phyloP scores from a whole-genome alignment of 768 basidiomycete species.

The Boletus vinaceobasis region DNA sequence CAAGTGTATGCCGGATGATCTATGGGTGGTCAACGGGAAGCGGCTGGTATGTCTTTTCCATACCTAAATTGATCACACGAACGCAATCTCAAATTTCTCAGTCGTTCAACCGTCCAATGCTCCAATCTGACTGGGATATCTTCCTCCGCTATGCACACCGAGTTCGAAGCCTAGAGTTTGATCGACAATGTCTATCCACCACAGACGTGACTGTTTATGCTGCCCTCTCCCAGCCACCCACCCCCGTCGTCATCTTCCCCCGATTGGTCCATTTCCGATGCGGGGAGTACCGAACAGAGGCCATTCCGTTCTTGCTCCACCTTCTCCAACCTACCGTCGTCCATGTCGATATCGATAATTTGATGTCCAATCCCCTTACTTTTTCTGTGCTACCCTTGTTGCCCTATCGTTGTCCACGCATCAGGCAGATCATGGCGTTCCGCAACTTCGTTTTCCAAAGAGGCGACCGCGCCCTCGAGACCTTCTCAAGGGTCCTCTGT shows the following conservation, averaged over 20 bases:
- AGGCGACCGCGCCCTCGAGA: slow-evolving; percentile 23
- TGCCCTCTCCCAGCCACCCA: slow-evolving; percentile 14
- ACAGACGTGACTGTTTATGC: slow-evolving; percentile 22
- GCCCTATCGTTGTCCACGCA: slow-evolving; percentile 21
- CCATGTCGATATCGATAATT: slow-evolving; percentile 28
- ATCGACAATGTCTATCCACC: slow-evolving; percentile 23
- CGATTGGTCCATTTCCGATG: slow-evolving; percentile 28
- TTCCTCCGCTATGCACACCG: slow-evolving; percentile 28
- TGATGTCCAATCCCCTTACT: slow-evolving; percentile 26
- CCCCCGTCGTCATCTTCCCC: slow-evolving; percentile 22
- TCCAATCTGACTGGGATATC: slow-evolving; percentile 25
- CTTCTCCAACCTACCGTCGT: slow-evolving; percentile 26
- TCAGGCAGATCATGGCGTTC: slow-evolving; percentile 29
- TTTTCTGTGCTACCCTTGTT: slow-evolving; percentile 16
- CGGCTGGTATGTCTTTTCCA: slow-evolving; percentile 20
- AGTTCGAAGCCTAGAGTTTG: slow-evolving; percentile 31
- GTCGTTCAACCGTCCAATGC: slow-evolving; percentile 23
- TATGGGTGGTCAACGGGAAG: slow-evolving; percentile 32
- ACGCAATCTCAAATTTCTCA: slow-evolving; percentile 12
- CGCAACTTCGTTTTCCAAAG: slow-evolving; percentile 27
- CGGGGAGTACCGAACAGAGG: slow-evolving; percentile 21
- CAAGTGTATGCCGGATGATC: slow-evolving; percentile 30
- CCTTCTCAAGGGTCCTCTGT: slow-evolving; percentile 23
- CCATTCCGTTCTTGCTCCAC: slow-evolving; percentile 22
- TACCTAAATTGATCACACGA: neutral